These are phyloP conservation scores for Cercospora sojina DNA, from an alignment of 2,329 filamentous ascomycete species.

Conservation along the genomic window DNA sequence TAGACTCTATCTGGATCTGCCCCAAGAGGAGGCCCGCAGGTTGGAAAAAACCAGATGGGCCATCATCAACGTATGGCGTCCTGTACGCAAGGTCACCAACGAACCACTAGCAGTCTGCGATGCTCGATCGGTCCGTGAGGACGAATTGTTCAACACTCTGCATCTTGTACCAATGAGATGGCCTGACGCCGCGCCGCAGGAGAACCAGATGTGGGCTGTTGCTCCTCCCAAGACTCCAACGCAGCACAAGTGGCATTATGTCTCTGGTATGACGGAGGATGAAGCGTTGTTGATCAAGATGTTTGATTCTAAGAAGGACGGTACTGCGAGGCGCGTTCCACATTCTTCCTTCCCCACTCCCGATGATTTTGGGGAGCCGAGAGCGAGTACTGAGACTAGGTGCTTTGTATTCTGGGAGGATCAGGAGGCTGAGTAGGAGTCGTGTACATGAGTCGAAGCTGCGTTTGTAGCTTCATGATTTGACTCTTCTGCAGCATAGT, in stretches of 20 bases:
- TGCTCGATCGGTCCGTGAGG: slow-evolving; percentile 9
- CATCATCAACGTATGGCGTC: slow-evolving; percentile 20
- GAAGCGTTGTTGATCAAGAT: slow-evolving; percentile 12
- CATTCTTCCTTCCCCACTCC: slow-evolving; percentile 12
- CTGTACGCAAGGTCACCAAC: slow-evolving; percentile 4
- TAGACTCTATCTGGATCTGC: slow-evolving; percentile 7
- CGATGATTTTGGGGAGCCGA: slow-evolving; percentile 10
- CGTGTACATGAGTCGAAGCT: background rate
- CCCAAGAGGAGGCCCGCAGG: slow-evolving; percentile 4
- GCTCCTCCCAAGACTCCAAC: background rate
- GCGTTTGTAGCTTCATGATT: no score
- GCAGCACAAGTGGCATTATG: slow-evolving; percentile 17
- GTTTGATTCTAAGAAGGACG: slow-evolving; percentile 11
- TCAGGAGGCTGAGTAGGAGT: slow-evolving; percentile 3
- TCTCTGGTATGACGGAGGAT: slow-evolving; percentile 9
- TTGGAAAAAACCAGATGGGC: slow-evolving; percentile 15
- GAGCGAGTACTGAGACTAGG: slow-evolving; percentile 11
- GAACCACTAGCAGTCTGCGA: slow-evolving; percentile 15
- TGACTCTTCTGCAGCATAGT: no score
- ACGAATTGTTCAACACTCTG: slow-evolving; percentile 15
- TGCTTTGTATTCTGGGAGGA: slow-evolving; percentile 16
- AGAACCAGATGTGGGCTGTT: slow-evolving; percentile 12
- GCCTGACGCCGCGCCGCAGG: background rate
- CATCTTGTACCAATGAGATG: slow-evolving; percentile 14
- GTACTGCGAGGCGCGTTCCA: slow-evolving; percentile 3